phyloP scores from a whole-genome alignment of 768 basidiomycete species.

The Coprinopsis sp. region DNA sequence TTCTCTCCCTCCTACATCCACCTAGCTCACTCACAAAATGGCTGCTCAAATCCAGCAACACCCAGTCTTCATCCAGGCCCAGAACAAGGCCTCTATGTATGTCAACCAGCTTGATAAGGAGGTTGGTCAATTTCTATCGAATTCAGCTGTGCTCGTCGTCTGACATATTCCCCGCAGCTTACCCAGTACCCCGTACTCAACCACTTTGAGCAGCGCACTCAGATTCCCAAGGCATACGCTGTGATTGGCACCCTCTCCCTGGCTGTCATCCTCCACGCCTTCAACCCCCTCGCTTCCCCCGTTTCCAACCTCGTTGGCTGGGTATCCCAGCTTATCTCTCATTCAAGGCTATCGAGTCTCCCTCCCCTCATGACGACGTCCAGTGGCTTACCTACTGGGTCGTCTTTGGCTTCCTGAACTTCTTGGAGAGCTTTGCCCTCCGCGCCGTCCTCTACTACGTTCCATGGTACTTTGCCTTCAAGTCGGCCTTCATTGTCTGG shows the following conservation, averaged over 20 bases:
- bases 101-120: constrained; percentile 93
- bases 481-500: constrained; percentile 89
- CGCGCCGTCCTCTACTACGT: constrained; percentile 85
- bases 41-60: constrained; percentile 86
- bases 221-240: constrained; percentile 88
- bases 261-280: constrained; percentile 68
- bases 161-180: constrained; percentile 42
- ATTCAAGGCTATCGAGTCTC: constrained; percentile 87
- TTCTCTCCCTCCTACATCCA: constrained; percentile 20
- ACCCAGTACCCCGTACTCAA: constrained; percentile 83
- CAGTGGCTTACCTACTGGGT: constrained; percentile 99
- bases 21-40: constrained; percentile 40
- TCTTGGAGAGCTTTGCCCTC: constrained; percentile 82
- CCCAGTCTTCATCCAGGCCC: constrained; percentile 79
- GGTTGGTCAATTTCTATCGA: constrained; percentile 42
- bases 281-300: constrained; percentile 90
- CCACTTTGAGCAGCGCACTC: constrained; percentile 83
- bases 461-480: constrained; percentile 93
- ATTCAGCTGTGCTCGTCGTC: constrained; percentile 1
- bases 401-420: constrained; percentile 91
- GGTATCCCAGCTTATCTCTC: constrained; percentile 92
- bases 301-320: constrained; percentile 94
- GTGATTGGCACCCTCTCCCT: constrained; percentile 69
- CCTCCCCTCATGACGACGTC: constrained; percentile 77
- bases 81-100: constrained; percentile 79